These are phyloP conservation scores for Aspergillus coremiiformis DNA, from an alignment of 495 filamentous ascomycete species.

Conservation along the genomic window DNA sequence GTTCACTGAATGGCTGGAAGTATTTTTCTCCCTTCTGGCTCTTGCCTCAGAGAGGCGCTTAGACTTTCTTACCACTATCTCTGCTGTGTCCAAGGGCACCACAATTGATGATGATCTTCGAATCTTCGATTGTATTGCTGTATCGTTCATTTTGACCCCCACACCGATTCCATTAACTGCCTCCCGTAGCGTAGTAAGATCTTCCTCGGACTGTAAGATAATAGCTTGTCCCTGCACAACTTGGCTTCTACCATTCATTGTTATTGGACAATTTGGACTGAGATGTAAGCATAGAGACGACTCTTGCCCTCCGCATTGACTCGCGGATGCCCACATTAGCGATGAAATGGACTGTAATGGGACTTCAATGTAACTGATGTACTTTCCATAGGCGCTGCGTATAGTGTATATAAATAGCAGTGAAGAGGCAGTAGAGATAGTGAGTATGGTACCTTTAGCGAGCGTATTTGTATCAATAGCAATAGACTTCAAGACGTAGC, in stretches of 20 bases:
- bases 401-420: constrained; percentile 8
- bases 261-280: background rate
- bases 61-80: constrained; percentile 3
- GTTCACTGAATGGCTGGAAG: background rate
- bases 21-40: background rate
- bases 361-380: constrained; percentile 8
- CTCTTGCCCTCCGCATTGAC: background rate
- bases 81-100: constrained; percentile 9
- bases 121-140: background rate
- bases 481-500: background rate
- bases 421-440: background rate
- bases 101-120: constrained; percentile 9
- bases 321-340: background rate
- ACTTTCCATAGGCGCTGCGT: background rate
- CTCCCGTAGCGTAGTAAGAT: constrained; percentile 4
- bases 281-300: constrained; percentile 1
- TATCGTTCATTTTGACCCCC: background rate
- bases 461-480: background rate
- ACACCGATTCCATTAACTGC: background rate
- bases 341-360: background rate
- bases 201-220: constrained; percentile 3
- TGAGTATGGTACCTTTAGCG: constrained; percentile 5
- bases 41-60: background rate
- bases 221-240: background rate
- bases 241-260: constrained; percentile 3